Evolutionary conservation across 805 yeast species (phyloP).

Genomic region (Ascoidea tarda): DNA sequence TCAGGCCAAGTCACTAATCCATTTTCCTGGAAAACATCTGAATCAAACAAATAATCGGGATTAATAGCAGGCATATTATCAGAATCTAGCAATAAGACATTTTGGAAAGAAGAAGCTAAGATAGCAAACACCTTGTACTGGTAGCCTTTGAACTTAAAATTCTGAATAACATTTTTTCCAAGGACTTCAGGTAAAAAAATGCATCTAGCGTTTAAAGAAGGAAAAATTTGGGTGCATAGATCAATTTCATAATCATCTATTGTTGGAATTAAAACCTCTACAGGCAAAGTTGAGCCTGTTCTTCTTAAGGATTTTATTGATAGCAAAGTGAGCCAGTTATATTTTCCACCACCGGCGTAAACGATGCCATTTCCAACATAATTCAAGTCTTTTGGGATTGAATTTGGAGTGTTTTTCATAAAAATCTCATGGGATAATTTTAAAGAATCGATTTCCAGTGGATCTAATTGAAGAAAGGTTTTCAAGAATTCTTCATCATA

Average conservation of each 20-base stretch:
- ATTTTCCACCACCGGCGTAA: slow-evolving; percentile 64
- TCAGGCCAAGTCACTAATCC: slow-evolving; percentile 68
- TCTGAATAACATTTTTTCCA: slow-evolving; percentile 28
- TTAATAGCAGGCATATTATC: slow-evolving; percentile 38
- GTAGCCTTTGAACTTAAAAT: slow-evolving; percentile 34
- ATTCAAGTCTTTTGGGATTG: no score
- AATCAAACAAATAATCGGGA: slow-evolving; percentile 25
- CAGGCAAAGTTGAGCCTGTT: slow-evolving; percentile 38
- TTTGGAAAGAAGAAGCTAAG: slow-evolving; percentile 56
- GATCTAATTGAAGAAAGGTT: no score
- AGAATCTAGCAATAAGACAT: slow-evolving; percentile 55
- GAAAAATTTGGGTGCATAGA: slow-evolving; percentile 43
- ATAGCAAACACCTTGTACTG: slow-evolving; percentile 55
- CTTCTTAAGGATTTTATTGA: slow-evolving; percentile 35
- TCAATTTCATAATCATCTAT: slow-evolving; percentile 53
- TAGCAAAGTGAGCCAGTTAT: slow-evolving; percentile 46
- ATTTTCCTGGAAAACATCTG: slow-evolving; percentile 28
- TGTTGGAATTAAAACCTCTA: slow-evolving; percentile 56
- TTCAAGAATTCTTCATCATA: no score
- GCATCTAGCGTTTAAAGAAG: slow-evolving; percentile 47
- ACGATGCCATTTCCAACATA: slow-evolving; percentile 43
- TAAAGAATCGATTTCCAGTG: no score
- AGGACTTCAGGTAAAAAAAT: slow-evolving; percentile 35
- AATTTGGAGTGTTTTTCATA: no score
- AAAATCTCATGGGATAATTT: no score